Conservation (phyloP, 805 yeast genomes). For the Teunomyces panamensis region DNA sequence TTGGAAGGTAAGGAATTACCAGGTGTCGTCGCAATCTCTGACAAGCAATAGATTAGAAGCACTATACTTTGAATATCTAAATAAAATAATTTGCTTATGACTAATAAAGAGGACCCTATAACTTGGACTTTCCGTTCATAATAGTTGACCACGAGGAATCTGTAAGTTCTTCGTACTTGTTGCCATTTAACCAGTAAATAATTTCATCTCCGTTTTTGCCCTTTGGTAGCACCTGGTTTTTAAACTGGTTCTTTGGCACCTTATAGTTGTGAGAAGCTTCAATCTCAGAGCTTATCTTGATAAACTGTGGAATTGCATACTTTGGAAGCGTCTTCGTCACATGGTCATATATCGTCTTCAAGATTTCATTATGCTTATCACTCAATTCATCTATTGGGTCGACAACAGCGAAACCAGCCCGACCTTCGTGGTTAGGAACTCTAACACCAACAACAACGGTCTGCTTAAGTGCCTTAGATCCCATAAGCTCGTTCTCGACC, state of each 20-base stretch:
- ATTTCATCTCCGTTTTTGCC: conserved; percentile 59
- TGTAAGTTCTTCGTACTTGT: conserved; percentile 56
- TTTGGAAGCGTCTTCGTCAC: conserved; percentile 55
- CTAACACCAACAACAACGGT: conserved; percentile 85
- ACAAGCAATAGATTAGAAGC: conserved; percentile 39
- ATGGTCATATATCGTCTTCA: conserved; percentile 29
- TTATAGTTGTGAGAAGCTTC: conserved; percentile 79
- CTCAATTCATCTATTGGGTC: conserved; percentile 44
- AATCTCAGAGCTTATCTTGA: conserved; percentile 61
- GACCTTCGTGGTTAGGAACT: conserved; percentile 86
- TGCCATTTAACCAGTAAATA: conserved; percentile 67
- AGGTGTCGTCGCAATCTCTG: conserved; percentile 92
- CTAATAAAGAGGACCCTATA: conserved; percentile 14
- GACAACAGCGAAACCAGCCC: conserved; percentile 87
- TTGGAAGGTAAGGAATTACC: conserved; percentile 98
- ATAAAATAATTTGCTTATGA: background rate
- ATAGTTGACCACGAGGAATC: conserved; percentile 52
- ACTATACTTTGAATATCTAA: background rate
- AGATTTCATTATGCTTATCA: conserved; percentile 33
- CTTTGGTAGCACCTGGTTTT: conserved; percentile 65
- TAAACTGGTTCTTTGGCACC: conserved; percentile 65
- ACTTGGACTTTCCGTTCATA: conserved; percentile 37
- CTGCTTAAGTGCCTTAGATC: conserved; percentile 49
- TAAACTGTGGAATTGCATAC: conserved; percentile 82
- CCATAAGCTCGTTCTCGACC: conserved; percentile 74